phyloP scores from a whole-genome alignment of 441 rosid species.

The Aleurites moluccanus region DNA sequence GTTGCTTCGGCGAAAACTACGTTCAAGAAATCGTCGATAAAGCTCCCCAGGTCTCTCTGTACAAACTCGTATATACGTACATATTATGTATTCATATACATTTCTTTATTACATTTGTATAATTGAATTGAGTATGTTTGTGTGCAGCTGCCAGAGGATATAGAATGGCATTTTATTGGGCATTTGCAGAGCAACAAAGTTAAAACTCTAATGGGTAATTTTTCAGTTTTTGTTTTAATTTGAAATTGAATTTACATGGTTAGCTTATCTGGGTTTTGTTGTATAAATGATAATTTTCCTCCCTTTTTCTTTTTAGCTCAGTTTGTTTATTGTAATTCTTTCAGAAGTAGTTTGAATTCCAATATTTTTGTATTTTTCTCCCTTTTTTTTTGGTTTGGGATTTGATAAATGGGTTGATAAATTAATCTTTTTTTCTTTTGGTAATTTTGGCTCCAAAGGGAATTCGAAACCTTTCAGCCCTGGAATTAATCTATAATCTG shows the following conservation, averaged over 20 bases:
- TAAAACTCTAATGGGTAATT: constrained; percentile 64
- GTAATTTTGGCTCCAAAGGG: too few relatives aligned
- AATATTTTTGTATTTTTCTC: not conserved
- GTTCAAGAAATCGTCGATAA: constrained; percentile 79
- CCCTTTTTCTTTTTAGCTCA: not conserved
- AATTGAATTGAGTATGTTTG: not conserved
- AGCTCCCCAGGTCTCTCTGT: constrained; percentile 69
- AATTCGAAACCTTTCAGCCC: too few relatives aligned
- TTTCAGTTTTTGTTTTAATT: not conserved
- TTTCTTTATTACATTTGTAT: too few relatives aligned
- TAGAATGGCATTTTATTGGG: constrained; percentile 89
- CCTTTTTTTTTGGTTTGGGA: too few relatives aligned
- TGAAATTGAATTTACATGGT: too few relatives aligned
- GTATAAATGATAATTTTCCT: too few relatives aligned
- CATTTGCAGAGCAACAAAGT: constrained; percentile 91
- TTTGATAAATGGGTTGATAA: too few relatives aligned
- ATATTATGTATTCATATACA: not conserved
- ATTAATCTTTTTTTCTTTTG: too few relatives aligned
- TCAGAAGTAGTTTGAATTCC: not conserved
- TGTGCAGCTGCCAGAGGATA: constrained; percentile 73
- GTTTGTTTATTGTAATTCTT: not conserved
- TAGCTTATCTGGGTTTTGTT: too few relatives aligned
- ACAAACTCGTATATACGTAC: not conserved
- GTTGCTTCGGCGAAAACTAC: constrained; percentile 84
- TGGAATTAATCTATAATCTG: too few relatives aligned